Base-by-base conservation (phyloP, 2,329 filamentous ascomycete species). In the Verruconis gallopava region DNA sequence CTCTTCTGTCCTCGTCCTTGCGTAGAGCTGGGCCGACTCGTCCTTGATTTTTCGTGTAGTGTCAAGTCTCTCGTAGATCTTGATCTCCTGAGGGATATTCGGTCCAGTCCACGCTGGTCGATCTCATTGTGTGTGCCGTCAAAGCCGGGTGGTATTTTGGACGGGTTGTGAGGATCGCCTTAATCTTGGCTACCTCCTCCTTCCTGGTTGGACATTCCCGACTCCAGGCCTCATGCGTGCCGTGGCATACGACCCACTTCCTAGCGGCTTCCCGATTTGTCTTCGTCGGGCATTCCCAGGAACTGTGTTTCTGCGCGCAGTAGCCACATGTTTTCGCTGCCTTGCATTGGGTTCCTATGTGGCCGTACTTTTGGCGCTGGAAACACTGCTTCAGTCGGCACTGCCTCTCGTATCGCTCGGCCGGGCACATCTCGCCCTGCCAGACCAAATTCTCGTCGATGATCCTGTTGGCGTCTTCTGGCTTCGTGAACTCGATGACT, bases 321-420 rank as follows among this genome's bases (percentile, higher is more conserved):
- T 52, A 53, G 48, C 49, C 48, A 39, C 48, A 53, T 45, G 32
- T 47, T 49, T 53, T 43, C 37, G 47, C 32, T 39, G 43, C 45
- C 36, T 47, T 44, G 39, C 42, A 52, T 48, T 52, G 44, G 47
- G 48, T 47, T 32, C 46, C 49, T 37, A 51, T 54, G 43, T 53
- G 47, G 34, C 51, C 48, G 33, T 52, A 53, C 30, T 51, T 45
- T 21, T 52, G 50, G 48, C 47, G 52, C 20, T 45, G 35, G 44
- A 51, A 50, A 48, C 46, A 55, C 47, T 54, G 47, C 43, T 55
- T 55, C n/a, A 55, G 41, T 46, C 46, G 51, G 45, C 46, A 54
- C 38, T 48, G 43, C 19, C 47, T 38, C 43, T 54, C 48, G 40
- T 55, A 55, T 25, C 53, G 49, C 46, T 30, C 9, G 6, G 9